These are phyloP conservation scores for Phytophthora ramorum DNA, from an alignment of 352 stramenopile species.

Conservation along the genomic window DNA sequence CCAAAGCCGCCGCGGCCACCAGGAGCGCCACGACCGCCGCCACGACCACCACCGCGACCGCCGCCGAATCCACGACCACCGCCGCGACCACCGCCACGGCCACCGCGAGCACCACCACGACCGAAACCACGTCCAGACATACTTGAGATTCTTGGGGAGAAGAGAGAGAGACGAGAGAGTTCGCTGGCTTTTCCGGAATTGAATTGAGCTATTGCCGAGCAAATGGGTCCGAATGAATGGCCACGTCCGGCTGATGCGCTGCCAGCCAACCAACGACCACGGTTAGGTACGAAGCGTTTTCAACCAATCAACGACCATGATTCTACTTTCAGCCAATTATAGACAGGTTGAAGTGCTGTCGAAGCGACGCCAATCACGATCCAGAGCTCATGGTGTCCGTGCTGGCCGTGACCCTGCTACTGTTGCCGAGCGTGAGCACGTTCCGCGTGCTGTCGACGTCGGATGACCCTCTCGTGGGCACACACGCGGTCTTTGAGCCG, in stretches of 20 bases:
- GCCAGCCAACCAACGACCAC: constrained; percentile 37
- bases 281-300: not conserved
- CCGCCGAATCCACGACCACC: constrained; percentile 53
- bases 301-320: not conserved
- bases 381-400: not conserved
- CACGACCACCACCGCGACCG: constrained; percentile 60
- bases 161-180: constrained; percentile 22
- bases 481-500: constrained; percentile 75
- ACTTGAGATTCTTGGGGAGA: constrained; percentile 23
- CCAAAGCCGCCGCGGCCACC: constrained; percentile 11
- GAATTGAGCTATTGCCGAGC: not conserved
- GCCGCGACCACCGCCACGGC: constrained; percentile 45
- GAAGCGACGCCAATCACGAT: constrained; percentile 19
- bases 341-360: constrained; percentile 17
- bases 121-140: constrained; percentile 74
- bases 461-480: constrained; percentile 35
- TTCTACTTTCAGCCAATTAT: not conserved
- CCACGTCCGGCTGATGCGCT: constrained; percentile 15
- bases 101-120: constrained; percentile 57
- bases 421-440: not conserved
- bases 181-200: constrained; percentile 32
- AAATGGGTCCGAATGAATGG: constrained; percentile 27
- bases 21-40: constrained; percentile 45
- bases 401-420: constrained; percentile 9
- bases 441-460: constrained; percentile 9